Evolutionary conservation across 345 rosid genomes (phyloP), one percentile per base, ranked within the genome.

Genomic region (Leavenworthia alabamica): DNA sequence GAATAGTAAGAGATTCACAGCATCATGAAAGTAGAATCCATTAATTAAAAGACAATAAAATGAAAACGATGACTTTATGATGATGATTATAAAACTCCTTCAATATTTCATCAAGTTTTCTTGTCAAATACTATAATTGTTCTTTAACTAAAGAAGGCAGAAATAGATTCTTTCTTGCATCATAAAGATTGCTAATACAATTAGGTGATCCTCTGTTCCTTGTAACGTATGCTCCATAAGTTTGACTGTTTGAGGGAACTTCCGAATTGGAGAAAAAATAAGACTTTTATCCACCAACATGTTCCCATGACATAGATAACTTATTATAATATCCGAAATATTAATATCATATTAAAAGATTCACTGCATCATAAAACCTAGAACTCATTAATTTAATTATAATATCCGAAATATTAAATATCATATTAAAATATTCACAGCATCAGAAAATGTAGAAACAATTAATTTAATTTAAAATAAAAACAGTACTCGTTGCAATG

Each of bases 241-340:
- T n/a, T n/a, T n/a, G n/a, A n/a, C n/a, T n/a, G n/a, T n/a, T n/a
- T n/a, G n/a, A n/a, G n/a, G n/a, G n/a, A 15, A 67, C 10, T 57
- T 57, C 2, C 36, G 16, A 67, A 57, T 39, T 14, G 51, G 35
- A 27, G 42, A 48, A 39, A 54, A 54, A 40, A 39, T 2, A 47
- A 19, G 39, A 48, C 32, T 58, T 67, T 47, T 57, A 67, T 29
- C 43, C 6, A 67, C 50, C 65, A 51, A 67, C 58, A 67, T 67
- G 11, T 58, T 67, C 52, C 72, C 59, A 67, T 28, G 58, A 20
- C 50, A 47, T 6, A 24, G 50, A 67, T 67, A 58, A 29, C 33
- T 8, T 17, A 44, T 10, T 17, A 27, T 13, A 45, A 47, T 45
- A 56, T 35, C 26, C 56, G 32, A 15, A 15, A 56, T 45, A 44